Evolutionary conservation across 148 eudicot genomes (phyloP), one percentile per base, ranked within the genome.

Genomic region (Cornus suecica): DNA sequence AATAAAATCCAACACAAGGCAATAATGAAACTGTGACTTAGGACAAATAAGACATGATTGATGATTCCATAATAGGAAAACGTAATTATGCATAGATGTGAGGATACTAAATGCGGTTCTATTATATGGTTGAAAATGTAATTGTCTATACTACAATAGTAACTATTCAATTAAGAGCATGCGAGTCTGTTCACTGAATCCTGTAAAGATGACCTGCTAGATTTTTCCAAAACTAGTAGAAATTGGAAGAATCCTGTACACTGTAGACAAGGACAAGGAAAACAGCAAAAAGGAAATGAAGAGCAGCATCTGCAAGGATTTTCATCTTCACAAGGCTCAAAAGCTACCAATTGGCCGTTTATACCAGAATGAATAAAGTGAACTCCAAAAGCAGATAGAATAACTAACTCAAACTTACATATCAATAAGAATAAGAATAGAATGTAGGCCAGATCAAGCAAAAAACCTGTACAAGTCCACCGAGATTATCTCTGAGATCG

Each of bases 391-490:
- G 66, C 41, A 11, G 62, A 75, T n/a, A 28, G 25, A n/a, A 74
- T 27, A 64, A 65, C 20, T 28, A 15, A 65, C 20, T 51, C 29
- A 28, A 75, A 66, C 71, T 30, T 18, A 5, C 22, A 28, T 13
- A 65, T 29, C 24, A 58, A 27, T 10, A 18, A 27, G 24, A 58
- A 27, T 10, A 18, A 27, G 24, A 72, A 30, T 16, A 76, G 45
- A 52, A 61, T 11, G 20, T 34, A 20, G 31, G 13, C 42, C 54
- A 54, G 65, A 72, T 68, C 2, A 75, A 65, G 26, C 45, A 62
- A 74, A 79, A 48, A 84, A 92, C 98, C 99, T 95, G 97, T 42
- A 95, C 97, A 62, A 92, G 88, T 72, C 99, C 99, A 76, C 99
- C 99, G 67, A 80, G 92, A 77, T 92, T 92, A 77, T 95, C 97